Conservation (phyloP, 2,329 filamentous ascomycete species). For the Dactylellina cionopaga region DNA sequence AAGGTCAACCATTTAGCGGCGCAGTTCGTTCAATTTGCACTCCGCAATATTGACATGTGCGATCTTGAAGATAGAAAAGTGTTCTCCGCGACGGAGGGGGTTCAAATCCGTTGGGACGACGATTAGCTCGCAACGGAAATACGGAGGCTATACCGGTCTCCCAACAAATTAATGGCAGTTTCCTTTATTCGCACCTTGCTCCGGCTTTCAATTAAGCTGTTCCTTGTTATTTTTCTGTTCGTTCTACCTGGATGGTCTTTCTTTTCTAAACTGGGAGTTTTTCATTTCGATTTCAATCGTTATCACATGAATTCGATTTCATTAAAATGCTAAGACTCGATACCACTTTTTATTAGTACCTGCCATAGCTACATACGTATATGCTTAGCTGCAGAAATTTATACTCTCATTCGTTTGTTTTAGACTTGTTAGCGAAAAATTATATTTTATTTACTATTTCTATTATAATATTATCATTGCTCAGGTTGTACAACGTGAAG, state of each 20-base stretch:
- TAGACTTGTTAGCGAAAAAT: too few relatives aligned
- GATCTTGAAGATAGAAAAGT: background rate
- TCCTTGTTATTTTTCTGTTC: conserved; percentile 28
- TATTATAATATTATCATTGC: too few relatives aligned
- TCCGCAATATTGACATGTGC: conserved; percentile 14
- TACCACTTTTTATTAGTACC: conserved; percentile 16
- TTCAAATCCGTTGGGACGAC: conserved; percentile 17
- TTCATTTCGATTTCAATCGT: background rate
- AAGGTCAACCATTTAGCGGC: conserved; percentile 32
- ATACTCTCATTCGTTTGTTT: too few relatives aligned
- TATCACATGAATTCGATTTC: conserved; percentile 29
- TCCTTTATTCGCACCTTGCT: conserved; percentile 29
- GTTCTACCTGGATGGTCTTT: conserved; percentile 28
- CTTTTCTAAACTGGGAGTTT: conserved; percentile 21
- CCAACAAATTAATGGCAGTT: conserved; percentile 37
- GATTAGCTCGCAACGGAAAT: background rate
- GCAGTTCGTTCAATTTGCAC: conserved; percentile 23
- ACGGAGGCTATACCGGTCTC: conserved; percentile 5
- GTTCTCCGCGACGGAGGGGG: conserved; percentile 1
- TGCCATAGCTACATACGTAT: conserved; percentile 2
- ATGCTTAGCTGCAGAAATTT: too few relatives aligned
- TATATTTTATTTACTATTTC: background rate
- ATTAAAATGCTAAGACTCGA: conserved; percentile 6
- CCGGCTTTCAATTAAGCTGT: conserved; percentile 11
- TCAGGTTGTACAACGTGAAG: too few relatives aligned